Evolutionary conservation across 2,329 filamentous ascomycete genomes (phyloP).

Genomic region (Fusarium sambucinum): DNA sequence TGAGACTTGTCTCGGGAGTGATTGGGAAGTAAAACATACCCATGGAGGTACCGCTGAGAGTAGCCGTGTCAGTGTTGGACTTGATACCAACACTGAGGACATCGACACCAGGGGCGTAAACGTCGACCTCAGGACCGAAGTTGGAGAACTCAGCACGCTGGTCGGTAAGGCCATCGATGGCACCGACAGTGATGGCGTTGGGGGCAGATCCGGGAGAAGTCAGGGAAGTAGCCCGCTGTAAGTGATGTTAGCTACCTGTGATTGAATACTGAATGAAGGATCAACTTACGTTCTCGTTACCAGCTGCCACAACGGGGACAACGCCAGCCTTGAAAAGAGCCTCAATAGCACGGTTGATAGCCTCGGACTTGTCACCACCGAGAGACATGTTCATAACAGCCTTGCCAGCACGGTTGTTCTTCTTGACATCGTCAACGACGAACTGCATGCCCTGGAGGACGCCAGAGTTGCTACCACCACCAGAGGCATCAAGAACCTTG

Average conservation of each 20-base stretch:
- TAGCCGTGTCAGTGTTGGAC: constrained; percentile 59
- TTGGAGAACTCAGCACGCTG: constrained; percentile 67
- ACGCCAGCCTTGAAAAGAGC: constrained; percentile 63
- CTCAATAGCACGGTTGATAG: constrained; percentile 68
- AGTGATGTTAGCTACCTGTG: constrained; percentile 15
- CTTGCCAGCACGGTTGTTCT: constrained; percentile 60
- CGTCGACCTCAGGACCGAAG: constrained; percentile 65
- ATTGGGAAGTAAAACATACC: constrained; percentile 46
- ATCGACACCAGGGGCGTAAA: constrained; percentile 68
- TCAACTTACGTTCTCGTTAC: constrained; percentile 63
- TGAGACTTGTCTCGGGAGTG: not conserved
- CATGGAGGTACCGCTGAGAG: constrained; percentile 71
- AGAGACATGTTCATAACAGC: constrained; percentile 75
- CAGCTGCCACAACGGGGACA: constrained; percentile 70
- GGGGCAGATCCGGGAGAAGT: constrained; percentile 67
- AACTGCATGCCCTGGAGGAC: constrained; percentile 71
- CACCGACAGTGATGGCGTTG: constrained; percentile 70
- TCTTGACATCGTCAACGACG: constrained; percentile 60
- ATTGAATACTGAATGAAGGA: not conserved
- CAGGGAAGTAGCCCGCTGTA: constrained; percentile 60
- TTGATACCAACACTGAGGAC: constrained; percentile 66
- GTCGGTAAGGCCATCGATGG: constrained; percentile 65
- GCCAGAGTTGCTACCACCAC: constrained; percentile 53
- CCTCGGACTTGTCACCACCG: constrained; percentile 61
- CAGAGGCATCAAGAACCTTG: constrained; percentile 68